Evolutionary conservation across 2,329 filamentous ascomycete species (phyloP), one percentile per base, ranked within the genome.

Genomic region (Moelleriella libera): DNA sequence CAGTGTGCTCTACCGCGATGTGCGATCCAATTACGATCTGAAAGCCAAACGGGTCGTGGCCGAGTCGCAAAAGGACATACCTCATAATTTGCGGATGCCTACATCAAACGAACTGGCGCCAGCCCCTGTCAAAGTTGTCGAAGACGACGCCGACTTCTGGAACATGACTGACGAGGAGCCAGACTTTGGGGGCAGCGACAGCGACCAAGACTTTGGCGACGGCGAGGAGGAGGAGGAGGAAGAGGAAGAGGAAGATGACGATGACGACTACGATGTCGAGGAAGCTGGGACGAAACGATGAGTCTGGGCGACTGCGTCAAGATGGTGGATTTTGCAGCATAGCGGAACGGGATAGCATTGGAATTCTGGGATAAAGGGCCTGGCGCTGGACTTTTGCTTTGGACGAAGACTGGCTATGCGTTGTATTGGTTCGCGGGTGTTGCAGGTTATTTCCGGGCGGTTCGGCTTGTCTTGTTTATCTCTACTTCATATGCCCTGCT

Each of bases 141-240:
- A 81, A 3, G 80, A 85, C 41, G 85, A 94, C 55, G 82, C 84
- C 54, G 85, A 85, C 51, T 94, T 94, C 61, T 92, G 87, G 83
- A 79, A 77, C 34, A 83, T 86, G 61, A 81, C 78, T 44, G 85
- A 85, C 49, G 75, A 85, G 54, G 84, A 87, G 54, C 78, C 85
- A 46, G 84, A 89, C 54, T 88, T 89, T 63, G 83, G 82, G 8
- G 83, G 82, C 12, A 86, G 82, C 56, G 84, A 87, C 54, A 78
- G 75, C 28, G 82, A 82, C 9, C 74, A 78, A 30, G 74, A 76
- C 29, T 71, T 76, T 64, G 75, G 76, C 32, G 79, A 83, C 43
- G 76, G 74, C 41, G 76, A 76, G 7, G 75, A 76, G 10, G 70
- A 71, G 2, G 74, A 80, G 28, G 77, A 76, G 6, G 72, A 74